Evolutionary conservation across 495 filamentous ascomycete genomes (phyloP), one percentile per base, ranked within the genome.

Genomic region (Lasiosphaeriaceae sp.): DNA sequence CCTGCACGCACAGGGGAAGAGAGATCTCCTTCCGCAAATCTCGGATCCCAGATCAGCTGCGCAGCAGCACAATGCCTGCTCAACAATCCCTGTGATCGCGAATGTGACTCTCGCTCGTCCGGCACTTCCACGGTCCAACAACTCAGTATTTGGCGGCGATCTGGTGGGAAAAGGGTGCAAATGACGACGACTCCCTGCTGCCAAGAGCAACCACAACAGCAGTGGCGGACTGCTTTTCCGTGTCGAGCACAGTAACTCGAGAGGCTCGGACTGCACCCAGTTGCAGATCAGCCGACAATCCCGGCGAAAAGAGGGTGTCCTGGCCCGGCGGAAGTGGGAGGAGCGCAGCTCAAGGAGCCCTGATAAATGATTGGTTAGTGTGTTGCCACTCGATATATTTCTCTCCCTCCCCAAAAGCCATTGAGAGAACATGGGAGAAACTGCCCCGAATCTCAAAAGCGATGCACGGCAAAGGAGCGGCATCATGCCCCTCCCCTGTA

Each of bases 21-120:
- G 62, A 61, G 66, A 68, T 68, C 66, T 65, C 53, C 60, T 51
- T 55, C 52, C 53, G 65, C 54, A 59, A 51, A 65, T 66, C 66
- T 56, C 54, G 57, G 51, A 60, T 54, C 63, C 61, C 61, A 62
- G 66, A 69, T 67, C 66, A 69, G 64, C 66, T 65, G 63, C 50
- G 57, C 58, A 58, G 59, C 55, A 56, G 57, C 59, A 50, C 54
- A 50, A 47, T 52, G 34, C 51, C 52, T 55, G 53, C 21, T 37
- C 55, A 31, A 31, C 57, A 60, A 70, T 61, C 67, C 67, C 61
- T 68, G 67, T 66, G 65, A 68, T 64, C 56, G 59, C 49, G 52
- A 39, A 52, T 55, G 43, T 44, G 41, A 62, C 57, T 26, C 59
- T 58, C 43, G 47, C 31, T 50, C 48, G 43, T 50, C 49, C 63